Percentiles rank a stretch among this genome's conserved stretches.
Evolutionary conservation across 257 asterid species (phyloP).

Genomic region (Solanum neorickii): DNA sequence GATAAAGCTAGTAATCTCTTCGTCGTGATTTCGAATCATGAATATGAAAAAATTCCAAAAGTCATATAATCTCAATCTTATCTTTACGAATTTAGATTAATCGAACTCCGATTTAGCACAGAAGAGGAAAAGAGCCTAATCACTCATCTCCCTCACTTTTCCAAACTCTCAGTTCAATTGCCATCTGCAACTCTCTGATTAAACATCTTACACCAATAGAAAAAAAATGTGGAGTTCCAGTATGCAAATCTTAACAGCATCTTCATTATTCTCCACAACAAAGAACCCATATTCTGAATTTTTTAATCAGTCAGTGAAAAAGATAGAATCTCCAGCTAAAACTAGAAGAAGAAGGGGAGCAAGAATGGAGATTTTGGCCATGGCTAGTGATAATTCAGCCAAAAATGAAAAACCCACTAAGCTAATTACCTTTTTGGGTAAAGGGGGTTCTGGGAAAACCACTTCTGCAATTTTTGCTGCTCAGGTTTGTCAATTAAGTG

Average conservation of each 20-base stretch:
- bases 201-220: neutral
- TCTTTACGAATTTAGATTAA: too few relatives aligned
- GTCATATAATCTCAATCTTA: too few relatives aligned
- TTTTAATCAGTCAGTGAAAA: neutral
- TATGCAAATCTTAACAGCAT: neutral
- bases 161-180: neutral
- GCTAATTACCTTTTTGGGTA: slow-evolving; percentile 76
- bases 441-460: slow-evolving; percentile 96
- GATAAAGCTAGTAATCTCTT: too few relatives aligned
- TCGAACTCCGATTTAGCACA: fast-evolving
- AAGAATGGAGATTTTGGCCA: slow-evolving; percentile 17
- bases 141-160: neutral
- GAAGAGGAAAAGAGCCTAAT: neutral
- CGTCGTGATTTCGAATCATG: fast-evolving
- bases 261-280: neutral
- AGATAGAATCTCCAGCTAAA: neutral
- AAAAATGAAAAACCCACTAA: slow-evolving; percentile 38
- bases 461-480: slow-evolving; percentile 92
- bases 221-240: neutral
- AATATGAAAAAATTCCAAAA: fast-evolving
- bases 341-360: slow-evolving; percentile 7
- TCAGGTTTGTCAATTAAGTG: slow-evolving; percentile 33
- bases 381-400: slow-evolving; percentile 30
- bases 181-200: neutral
- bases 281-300: slow-evolving; percentile 1